Evolutionary conservation across 441 rosid species (phyloP).

Genomic region (Gossypium gossypioides): DNA sequence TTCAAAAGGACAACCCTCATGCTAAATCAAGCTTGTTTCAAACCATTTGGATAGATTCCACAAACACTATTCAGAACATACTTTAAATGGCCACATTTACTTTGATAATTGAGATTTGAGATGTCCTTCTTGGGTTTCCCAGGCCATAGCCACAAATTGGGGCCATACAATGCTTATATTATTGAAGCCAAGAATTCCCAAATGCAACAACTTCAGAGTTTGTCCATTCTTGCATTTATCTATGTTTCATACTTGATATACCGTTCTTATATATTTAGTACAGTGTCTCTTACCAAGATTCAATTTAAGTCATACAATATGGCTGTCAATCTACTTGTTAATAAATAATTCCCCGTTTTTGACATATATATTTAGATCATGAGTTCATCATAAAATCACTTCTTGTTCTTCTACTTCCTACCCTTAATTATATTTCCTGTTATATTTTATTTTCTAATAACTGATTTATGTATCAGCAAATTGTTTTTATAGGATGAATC

Average conservation of each 20-base stretch:
- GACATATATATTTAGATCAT: not conserved
- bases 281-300: not conserved
- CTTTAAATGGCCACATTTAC: not conserved
- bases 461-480: not conserved
- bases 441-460: not conserved
- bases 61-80: not conserved
- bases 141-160: not conserved
- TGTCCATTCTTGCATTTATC: not conserved
- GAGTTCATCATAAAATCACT: constrained; percentile 6
- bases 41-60: not conserved
- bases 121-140: not conserved
- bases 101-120: not conserved
- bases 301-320: not conserved
- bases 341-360: not conserved
- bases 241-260: not conserved
- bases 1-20: not conserved
- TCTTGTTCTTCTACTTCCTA: not conserved
- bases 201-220: not conserved
- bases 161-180: not conserved
- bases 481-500: not conserved
- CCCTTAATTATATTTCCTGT: not conserved
- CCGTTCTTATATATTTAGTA: not conserved
- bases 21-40: not conserved
- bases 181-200: not conserved
- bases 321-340: not conserved